A percentile compares a stretch with the other conserved stretches of the same genome.
These are phyloP conservation scores for Prunus yedoensis DNA, from an alignment of 331 rosid genomes.

Conservation along the genomic window DNA sequence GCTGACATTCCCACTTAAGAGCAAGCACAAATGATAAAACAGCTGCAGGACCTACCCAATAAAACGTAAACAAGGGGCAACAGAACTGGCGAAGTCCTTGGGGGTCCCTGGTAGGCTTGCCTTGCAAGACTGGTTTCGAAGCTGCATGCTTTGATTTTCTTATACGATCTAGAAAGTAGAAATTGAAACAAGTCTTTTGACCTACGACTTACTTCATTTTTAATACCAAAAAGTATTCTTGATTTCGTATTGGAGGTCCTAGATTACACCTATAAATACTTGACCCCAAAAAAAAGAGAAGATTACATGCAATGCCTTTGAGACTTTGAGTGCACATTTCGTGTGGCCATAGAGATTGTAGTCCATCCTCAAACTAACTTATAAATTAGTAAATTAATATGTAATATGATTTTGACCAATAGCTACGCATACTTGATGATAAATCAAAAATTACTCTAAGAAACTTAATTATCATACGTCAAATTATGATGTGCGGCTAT, in stretches of 20 bases:
- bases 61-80: slow-evolving; percentile 19
- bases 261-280: too few relatives aligned
- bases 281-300: too few relatives aligned
- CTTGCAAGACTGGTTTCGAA: slow-evolving; percentile 22
- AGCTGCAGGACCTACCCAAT: not conserved
- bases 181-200: too few relatives aligned
- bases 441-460: not conserved
- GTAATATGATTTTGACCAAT: not conserved
- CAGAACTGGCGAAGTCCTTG: not conserved
- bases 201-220: too few relatives aligned
- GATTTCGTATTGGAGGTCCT: too few relatives aligned
- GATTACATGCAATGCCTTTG: not conserved
- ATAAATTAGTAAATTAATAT: not conserved
- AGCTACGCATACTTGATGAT: too few relatives aligned
- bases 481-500: too few relatives aligned
- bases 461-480: not conserved
- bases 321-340: not conserved
- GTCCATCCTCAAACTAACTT: not conserved
- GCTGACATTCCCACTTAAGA: not conserved
- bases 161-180: not conserved
- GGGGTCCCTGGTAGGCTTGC: not conserved
- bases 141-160: not conserved
- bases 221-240: too few relatives aligned
- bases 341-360: not conserved
- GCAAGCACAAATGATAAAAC: not conserved